Percentiles rank a stretch among this genome's conserved stretches.
Evolutionary conservation across 768 basidiomycete species (phyloP).

Genomic region (Leccinellum rugosiceps): DNA sequence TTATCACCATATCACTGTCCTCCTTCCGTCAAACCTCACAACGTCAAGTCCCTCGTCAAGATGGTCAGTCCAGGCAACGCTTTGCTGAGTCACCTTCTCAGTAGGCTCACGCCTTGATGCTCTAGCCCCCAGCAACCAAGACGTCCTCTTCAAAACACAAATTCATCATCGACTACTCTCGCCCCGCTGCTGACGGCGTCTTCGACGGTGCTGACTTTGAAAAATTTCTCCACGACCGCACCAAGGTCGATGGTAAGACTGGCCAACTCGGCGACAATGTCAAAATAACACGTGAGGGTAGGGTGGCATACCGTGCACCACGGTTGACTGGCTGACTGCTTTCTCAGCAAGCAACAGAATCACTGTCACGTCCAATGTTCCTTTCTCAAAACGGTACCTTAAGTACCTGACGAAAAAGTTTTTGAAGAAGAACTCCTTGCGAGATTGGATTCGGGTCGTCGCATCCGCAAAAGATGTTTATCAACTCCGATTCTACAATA

Average conservation of each 20-base stretch:
- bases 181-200: conserved; percentile 64
- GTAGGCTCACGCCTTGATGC: conserved; percentile 68
- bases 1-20: neutral
- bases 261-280: conserved; percentile 90
- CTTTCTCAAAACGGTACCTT: conserved; percentile 95
- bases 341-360: conserved; percentile 71
- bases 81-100: conserved; percentile 92
- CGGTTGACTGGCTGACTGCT: conserved; percentile 2
- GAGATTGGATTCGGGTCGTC: conserved; percentile 98
- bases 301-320: conserved; percentile 14
- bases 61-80: conserved; percentile 78
- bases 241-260: conserved; percentile 89
- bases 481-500: conserved; percentile 93
- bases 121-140: conserved; percentile 58
- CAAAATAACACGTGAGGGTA: conserved; percentile 85
- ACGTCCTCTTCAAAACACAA: conserved; percentile 59
- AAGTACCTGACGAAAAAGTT: conserved; percentile 99
- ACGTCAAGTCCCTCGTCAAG: conserved; percentile 31
- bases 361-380: conserved; percentile 79
- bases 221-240: conserved; percentile 92
- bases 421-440: conserved; percentile 94
- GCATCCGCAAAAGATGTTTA: conserved; percentile 92
- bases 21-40: neutral
- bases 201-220: conserved; percentile 66
- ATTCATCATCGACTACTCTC: conserved; percentile 84